A percentile compares a stretch with the other conserved stretches of the same genome.
phyloP scores from a whole-genome alignment of 495 filamentous ascomycete species.

The Penicillium desertorum region DNA sequence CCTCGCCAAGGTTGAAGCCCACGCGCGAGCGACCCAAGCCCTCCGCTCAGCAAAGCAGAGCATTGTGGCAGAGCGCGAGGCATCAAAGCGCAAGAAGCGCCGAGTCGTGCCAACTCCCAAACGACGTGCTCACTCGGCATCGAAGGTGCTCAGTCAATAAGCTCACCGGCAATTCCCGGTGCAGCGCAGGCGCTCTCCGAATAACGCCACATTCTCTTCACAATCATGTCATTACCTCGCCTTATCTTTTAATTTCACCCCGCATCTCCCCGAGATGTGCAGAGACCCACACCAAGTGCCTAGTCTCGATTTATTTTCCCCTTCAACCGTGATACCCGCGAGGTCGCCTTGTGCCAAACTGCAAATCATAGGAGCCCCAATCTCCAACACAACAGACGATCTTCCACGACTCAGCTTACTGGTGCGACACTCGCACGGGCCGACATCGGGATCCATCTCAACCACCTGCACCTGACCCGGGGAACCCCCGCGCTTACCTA shows the following conservation, averaged over 20 bases:
- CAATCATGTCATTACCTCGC: slow-evolving; percentile 9
- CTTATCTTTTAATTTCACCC: slow-evolving; percentile 13
- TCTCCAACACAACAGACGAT: slow-evolving; percentile 8
- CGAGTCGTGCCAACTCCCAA: slow-evolving; percentile 32
- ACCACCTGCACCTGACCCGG: too few relatives aligned
- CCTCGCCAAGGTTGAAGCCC: slow-evolving; percentile 47
- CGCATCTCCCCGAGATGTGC: slow-evolving; percentile 3
- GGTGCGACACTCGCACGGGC: slow-evolving; percentile 12
- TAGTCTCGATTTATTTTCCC: slow-evolving; percentile 8
- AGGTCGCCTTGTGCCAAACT: neutral
- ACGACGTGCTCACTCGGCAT: slow-evolving; percentile 39
- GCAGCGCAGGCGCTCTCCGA: slow-evolving; percentile 29
- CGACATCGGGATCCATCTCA: neutral
- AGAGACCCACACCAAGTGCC: slow-evolving; percentile 7
- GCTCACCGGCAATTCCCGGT: slow-evolving; percentile 2
- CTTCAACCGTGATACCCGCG: slow-evolving; percentile 22
- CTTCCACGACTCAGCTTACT: slow-evolving; percentile 1
- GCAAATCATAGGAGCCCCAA: slow-evolving; percentile 15
- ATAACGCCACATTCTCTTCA: slow-evolving; percentile 14
- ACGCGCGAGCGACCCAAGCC: slow-evolving; percentile 47
- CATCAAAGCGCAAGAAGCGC: slow-evolving; percentile 44
- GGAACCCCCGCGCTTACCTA: slow-evolving; percentile 37
- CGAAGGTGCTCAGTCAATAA: slow-evolving; percentile 20
- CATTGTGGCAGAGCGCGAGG: slow-evolving; percentile 35
- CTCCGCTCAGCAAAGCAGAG: slow-evolving; percentile 39